These are phyloP conservation scores for Entomortierella parvispora DNA, from an alignment of 192 early-diverging fungal species.

Conservation along the genomic window DNA sequence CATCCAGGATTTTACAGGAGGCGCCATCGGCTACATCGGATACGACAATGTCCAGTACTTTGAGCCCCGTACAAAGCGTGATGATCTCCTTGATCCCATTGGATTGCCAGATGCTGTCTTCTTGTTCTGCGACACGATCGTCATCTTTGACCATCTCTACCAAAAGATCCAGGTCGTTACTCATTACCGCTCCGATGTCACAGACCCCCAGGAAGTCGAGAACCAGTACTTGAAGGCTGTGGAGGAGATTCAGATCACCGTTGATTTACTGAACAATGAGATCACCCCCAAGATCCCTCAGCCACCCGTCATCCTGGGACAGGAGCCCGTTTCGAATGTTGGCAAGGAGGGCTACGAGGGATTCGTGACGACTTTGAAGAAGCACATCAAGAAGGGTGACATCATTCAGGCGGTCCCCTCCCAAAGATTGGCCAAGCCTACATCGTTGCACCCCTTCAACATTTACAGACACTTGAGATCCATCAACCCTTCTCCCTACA, in stretches of 20 bases:
- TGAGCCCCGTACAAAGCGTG: conserved; percentile 89
- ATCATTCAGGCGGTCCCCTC: conserved; percentile 99
- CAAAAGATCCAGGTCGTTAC: conserved; percentile 92
- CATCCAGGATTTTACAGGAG: conserved; percentile 90
- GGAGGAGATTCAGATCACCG: conserved; percentile 72
- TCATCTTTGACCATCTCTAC: conserved; percentile 96
- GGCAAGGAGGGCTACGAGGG: conserved; percentile 90
- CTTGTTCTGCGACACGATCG: conserved; percentile 94
- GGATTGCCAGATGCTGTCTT: conserved; percentile 94
- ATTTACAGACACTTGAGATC: conserved; percentile 95
- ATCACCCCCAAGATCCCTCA: conserved; percentile 84
- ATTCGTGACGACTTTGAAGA: conserved; percentile 89
- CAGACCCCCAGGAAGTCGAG: conserved; percentile 63
- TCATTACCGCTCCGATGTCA: conserved; percentile 78
- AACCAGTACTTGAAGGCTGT: conserved; percentile 76
- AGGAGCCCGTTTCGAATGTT: conserved; percentile 85
- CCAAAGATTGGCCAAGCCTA: conserved; percentile 88
- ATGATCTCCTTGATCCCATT: conserved; percentile 82
- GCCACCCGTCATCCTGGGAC: conserved; percentile 70
- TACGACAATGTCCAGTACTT: conserved; percentile 99
- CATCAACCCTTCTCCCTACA: conserved; percentile 99
- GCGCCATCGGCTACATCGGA: conserved; percentile 96
- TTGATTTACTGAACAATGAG: conserved; percentile 76
- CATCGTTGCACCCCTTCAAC: conserved; percentile 96
- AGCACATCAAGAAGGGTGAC: conserved; percentile 94